phyloP scores from a whole-genome alignment of 805 yeast genomes.

The Lachancea cidri region DNA sequence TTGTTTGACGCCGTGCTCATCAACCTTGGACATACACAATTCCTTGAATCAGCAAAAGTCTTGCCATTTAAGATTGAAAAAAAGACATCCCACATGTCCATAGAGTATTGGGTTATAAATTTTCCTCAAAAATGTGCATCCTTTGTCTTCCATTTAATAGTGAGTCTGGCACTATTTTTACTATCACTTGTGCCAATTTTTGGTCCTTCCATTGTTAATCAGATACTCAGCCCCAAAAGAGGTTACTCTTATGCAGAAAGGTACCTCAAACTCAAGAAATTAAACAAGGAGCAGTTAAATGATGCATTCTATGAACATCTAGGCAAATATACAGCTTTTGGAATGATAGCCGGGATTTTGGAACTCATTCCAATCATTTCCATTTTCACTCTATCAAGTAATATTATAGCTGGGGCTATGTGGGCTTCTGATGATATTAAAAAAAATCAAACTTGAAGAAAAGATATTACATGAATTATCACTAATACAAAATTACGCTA shows the following conservation, averaged over 20 bases:
- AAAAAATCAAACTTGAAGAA: conserved; percentile 1
- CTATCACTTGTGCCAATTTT: conserved; percentile 31
- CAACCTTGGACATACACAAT: conserved; percentile 5
- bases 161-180: conserved; percentile 11
- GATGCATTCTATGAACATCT: conserved; percentile 21
- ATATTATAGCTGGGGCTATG: conserved; percentile 56
- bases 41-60: conserved; percentile 7
- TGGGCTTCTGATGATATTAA: conserved; percentile 49
- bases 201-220: conserved; percentile 31
- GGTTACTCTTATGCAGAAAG: conserved; percentile 24
- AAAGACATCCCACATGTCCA: conserved; percentile 5
- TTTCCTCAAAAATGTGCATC: conserved; percentile 12
- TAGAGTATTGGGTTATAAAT: conserved; percentile 19
- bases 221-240: conserved; percentile 25
- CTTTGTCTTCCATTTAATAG: conserved; percentile 8
- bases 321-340: conserved; percentile 29
- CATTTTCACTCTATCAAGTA: conserved; percentile 51
- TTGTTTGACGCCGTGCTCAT: conserved; percentile 20
- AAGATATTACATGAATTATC: background rate
- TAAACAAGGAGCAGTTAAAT: conserved; percentile 16
- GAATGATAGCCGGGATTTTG: conserved; percentile 24
- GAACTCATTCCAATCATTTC: conserved; percentile 35
- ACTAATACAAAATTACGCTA: conserved; percentile 50
- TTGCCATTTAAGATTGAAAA: conserved; percentile 6
- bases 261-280: conserved; percentile 18